Percentiles rank a stretch among this genome's conserved stretches.
phyloP scores from a whole-genome alignment of 2,329 filamentous ascomycete species.

The Beauveria scarabaeidicola region DNA sequence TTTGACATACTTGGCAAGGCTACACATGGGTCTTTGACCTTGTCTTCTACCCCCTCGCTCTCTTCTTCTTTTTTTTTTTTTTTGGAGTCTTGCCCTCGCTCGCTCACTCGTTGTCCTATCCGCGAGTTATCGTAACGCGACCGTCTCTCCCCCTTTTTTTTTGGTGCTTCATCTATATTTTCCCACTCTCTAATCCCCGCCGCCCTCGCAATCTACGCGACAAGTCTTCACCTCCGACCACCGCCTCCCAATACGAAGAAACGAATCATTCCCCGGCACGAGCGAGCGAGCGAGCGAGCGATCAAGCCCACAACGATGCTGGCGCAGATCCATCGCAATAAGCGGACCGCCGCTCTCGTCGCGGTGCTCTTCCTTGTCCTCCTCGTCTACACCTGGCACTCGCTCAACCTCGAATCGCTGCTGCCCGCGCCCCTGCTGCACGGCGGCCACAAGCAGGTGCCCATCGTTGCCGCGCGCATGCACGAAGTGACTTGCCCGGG shows the following conservation, averaged over 20 bases:
- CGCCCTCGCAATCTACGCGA: neutral
- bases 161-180: neutral
- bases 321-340: conserved; percentile 1
- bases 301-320: neutral
- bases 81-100: neutral
- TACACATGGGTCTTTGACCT: neutral
- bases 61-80: neutral
- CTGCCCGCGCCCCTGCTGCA: conserved; percentile 7
- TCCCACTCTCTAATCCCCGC: neutral
- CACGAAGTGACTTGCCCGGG: conserved; percentile 8
- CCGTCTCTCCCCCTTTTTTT: neutral
- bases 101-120: neutral
- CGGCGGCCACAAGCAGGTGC: neutral
- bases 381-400: conserved; percentile 7
- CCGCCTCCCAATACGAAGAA: no score
- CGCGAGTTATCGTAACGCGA: neutral
- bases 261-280: no score
- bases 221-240: no score
- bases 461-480: neutral
- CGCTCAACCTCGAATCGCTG: conserved; percentile 9
- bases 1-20: neutral
- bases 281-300: no score
- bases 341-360: conserved; percentile 4
- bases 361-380: conserved; percentile 4
- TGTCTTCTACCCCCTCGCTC: neutral